Conservation (phyloP, 1,139 yeast species). For the Petasospora fabianii region DNA sequence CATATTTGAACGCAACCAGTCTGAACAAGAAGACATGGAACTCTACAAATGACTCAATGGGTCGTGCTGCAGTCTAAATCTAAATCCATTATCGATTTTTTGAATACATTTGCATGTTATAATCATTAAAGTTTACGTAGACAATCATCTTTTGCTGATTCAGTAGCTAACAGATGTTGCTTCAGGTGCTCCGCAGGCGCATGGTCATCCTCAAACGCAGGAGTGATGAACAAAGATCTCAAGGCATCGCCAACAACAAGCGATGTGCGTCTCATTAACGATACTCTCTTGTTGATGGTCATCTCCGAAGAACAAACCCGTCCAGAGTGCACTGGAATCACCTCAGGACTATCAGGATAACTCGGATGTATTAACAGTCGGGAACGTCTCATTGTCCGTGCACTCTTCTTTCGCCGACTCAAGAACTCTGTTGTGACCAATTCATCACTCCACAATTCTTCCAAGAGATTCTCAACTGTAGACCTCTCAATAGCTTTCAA, state of each 20-base stretch:
- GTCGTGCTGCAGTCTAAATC: no score
- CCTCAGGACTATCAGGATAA: not conserved
- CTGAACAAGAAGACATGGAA: constrained; percentile 20
- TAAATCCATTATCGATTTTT: no score
- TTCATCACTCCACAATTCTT: constrained; percentile 27
- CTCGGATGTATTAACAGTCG: not conserved
- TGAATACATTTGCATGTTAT: no score
- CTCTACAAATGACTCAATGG: constrained; percentile 28
- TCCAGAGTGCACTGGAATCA: not conserved
- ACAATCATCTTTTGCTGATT: not conserved
- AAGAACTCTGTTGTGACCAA: constrained; percentile 11
- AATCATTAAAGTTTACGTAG: no score
- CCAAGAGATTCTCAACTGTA: constrained; percentile 18
- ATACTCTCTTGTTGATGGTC: constrained; percentile 9
- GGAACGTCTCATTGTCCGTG: not conserved
- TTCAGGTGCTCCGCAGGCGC: no score
- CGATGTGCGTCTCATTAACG: constrained; percentile 23
- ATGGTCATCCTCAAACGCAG: not conserved
- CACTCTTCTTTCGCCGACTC: constrained; percentile 7
- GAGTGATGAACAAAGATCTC: not conserved
- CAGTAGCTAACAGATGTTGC: not conserved
- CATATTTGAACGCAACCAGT: constrained; percentile 36
- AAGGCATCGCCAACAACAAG: constrained; percentile 16
- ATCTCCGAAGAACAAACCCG: no score
- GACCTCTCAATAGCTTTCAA: constrained; percentile 14